Percentiles rank a stretch among this genome's conserved stretches.
Evolutionary conservation across 257 asterid genomes (phyloP).

Genomic region (Apocynum venetum): DNA sequence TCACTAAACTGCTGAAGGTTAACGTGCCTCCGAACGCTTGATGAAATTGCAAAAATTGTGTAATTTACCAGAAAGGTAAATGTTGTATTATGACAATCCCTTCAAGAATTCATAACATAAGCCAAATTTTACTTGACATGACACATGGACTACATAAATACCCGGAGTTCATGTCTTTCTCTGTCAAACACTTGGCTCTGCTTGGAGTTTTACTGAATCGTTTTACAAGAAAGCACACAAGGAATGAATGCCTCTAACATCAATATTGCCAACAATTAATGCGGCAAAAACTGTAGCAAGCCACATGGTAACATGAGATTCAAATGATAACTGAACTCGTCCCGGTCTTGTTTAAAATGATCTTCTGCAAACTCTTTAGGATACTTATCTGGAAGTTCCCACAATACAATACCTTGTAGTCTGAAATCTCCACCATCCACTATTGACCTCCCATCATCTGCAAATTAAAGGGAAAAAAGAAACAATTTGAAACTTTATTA

Average conservation of each 20-base stretch:
- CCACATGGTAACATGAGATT: neutral
- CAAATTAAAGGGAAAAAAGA: constrained; percentile 17
- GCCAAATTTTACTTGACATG: too few relatives aligned
- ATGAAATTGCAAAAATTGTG: too few relatives aligned
- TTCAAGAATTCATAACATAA: too few relatives aligned
- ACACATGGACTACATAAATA: too few relatives aligned
- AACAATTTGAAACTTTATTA: neutral
- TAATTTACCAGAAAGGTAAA: too few relatives aligned
- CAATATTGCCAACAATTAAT: neutral
- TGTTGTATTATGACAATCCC: too few relatives aligned
- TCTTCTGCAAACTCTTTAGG: neutral
- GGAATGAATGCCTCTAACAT: neutral
- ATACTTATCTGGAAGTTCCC: too few relatives aligned
- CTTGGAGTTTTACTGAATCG: neutral
- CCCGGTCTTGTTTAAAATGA: neutral
- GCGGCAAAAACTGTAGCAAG: neutral
- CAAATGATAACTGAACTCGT: neutral
- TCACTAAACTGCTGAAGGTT: too few relatives aligned
- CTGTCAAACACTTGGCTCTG: neutral
- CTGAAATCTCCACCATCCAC: neutral
- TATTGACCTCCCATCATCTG: constrained; percentile 83
- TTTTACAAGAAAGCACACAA: neutral
- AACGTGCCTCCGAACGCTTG: too few relatives aligned
- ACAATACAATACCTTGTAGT: neutral
- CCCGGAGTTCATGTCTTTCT: neutral